Percentiles rank a stretch among this genome's conserved stretches.
Evolutionary conservation across 108 stramenopile species (phyloP).

Genomic region (Hondaea fermentalgiana): DNA sequence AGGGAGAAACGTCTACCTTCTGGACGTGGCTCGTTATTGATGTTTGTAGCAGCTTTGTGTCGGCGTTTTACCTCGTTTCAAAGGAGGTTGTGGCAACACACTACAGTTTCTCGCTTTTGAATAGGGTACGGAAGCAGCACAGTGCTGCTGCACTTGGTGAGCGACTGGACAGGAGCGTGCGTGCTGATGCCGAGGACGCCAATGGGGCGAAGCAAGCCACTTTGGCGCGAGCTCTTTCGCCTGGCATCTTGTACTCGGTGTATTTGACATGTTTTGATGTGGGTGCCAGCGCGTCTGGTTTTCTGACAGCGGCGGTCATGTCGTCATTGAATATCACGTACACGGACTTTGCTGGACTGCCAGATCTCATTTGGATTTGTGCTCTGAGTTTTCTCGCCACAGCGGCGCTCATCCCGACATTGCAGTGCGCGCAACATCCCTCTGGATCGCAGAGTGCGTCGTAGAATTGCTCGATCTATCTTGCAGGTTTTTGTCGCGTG

Average conservation of each 20-base stretch:
- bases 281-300: background rate
- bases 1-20: background rate
- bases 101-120: background rate
- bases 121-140: background rate
- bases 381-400: background rate
- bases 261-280: conserved; percentile 8
- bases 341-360: background rate
- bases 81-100: conserved; percentile 1
- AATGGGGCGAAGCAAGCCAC: background rate
- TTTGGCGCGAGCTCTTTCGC: background rate
- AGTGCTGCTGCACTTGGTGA: background rate
- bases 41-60: background rate
- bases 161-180: background rate
- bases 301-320: background rate
- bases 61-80: background rate
- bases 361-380: background rate
- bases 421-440: background rate
- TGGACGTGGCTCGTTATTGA: background rate
- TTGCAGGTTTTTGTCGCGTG: no score
- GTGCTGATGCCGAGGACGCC: background rate
- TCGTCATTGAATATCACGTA: background rate
- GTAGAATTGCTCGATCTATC: background rate
- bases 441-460: background rate
- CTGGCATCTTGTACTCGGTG: background rate
- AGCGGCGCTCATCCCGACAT: background rate